Base-by-base conservation (phyloP, 208 protist genomes). In the Leishmania tropica region DNA sequence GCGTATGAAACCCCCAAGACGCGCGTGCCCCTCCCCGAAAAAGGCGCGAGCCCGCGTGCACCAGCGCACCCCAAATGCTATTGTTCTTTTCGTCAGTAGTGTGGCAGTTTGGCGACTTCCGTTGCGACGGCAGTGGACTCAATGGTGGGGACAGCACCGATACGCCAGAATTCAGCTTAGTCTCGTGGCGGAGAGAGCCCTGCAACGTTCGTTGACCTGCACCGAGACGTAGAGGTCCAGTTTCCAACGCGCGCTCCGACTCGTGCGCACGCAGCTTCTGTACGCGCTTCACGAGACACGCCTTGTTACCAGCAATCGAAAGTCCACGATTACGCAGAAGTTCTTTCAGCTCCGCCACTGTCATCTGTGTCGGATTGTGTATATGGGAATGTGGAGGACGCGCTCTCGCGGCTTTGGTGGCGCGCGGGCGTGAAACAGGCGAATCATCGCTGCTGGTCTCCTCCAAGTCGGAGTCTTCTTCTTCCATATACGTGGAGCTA, bases 271-370 rank as follows among this genome's bases (percentile, higher is more conserved):
- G 68, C 42, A 82, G 77, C 11, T 65, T 48, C 71, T 83, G 42
- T 15, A 90, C 80, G n/a, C 93, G 90, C 21, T 84, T 81, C 42
- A 93, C 54, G 19, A 96, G 88, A 35, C 70, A 62, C 0, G 79
- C 80, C 78, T 96, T 96, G 74, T 87, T 84, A 13, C 93, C 93
- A 28, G 84, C 79, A 24, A 79, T 84, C n/a, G 91, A 85, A 4
- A 94, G 82, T 7, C 85, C 88, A 56, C 73, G 75, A 21, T 80
- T 72, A 15, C 86, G 86, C 70, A 95, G 78, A 10, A 87, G 42
- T 73, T 85, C 80, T 31, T 81, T 81, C 68, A 90, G 68, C 64
- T 85, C 67, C 5, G 74, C 80, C 40, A 88, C 87, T 31, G 87
- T 90, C 83, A 87, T 88, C 42, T 76, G 78, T 11, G 73, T 76